Evolutionary conservation across 2,329 filamentous ascomycete genomes (phyloP), one percentile per base, ranked within the genome.

Genomic region (Xylaria digitata): DNA sequence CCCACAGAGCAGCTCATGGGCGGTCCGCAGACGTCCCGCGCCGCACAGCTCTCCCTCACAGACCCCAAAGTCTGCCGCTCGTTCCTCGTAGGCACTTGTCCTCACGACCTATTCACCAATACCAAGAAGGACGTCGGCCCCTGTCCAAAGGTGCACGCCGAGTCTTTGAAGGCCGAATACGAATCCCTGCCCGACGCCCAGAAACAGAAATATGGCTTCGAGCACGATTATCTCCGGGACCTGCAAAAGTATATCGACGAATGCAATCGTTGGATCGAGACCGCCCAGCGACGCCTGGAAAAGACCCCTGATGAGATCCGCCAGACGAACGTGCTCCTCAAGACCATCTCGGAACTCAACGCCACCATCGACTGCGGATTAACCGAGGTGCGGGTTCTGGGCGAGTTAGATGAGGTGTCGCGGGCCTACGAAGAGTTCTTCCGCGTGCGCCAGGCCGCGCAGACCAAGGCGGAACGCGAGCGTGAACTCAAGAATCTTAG

Each of bases 31-130:
- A 85, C 87, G 65, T 90, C 90, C 55, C 92, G 91, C 82, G 89
- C 90, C 73, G 87, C 92, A 45, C 92, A 97, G 79, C 87, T 98
- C 74, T 91, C 91, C 70, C 91, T 99, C 75, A 96, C 90, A 66
- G 96, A 98, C 80, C 87, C 92, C 61, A 97, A 97, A 82, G 92
- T 97, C 74, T 99, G 96, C 84, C 92, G 93, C 62, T 97, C 94
- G 19, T 98, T 95, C 80, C 87, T 99, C 56, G 94, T 89, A 69
- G 96, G 96, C 74, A 96, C 93, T 66, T 99, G 96, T 80, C 96
- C 96, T 0, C 95, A 98, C 84, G 96, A 99, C 78, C 93, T 99
- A 77, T 99, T 99, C 86, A 99, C 95, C 72, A 99, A 99, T 82
- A 99, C 96, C 52, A 98, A 97, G 83, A 94, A 98, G 85, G 96